Evolutionary conservation across 768 basidiomycete species (phyloP), one percentile per base, ranked within the genome.

Genomic region (Trametes sanguinea): DNA sequence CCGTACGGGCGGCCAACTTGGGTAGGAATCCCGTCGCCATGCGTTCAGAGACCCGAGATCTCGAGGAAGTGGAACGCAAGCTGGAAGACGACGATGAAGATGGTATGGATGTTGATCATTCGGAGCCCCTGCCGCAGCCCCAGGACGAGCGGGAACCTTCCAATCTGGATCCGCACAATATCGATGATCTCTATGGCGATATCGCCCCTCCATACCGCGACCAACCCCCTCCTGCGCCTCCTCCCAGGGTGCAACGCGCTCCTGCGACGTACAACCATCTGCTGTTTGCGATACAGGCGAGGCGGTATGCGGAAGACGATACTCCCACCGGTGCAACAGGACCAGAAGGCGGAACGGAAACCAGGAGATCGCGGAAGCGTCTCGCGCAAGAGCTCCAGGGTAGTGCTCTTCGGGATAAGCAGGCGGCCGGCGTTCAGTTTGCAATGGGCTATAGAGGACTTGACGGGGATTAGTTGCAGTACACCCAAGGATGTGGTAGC

Each of bases 151-250:
- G n/a, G 7, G 14, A 8, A 43, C 7, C 42, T 8, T 37, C 40
- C 2, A 17, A 14, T 9, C 16, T 22, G 4, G 62, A 63, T 43
- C 56, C 56, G 2, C 56, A 63, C 51, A 58, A 63, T 29, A 63
- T 63, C 51, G 62, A 63, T 32, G 62, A 63, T 32, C 56, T 63
- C 30, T 63, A 63, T 40, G 62, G 62, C 29, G 57, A 58, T 14
- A 27, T 63, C 39, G 62, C 62, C 6, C 62, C 46, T 4, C 37
- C 29, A 6, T 58, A 48, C 40, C 45, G 37, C 1, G 29, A 17
- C 16, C 27, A 7, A 6, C 62, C 29, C 5, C 27, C 45, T 6
- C 44, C 40, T 46, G 13, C 54, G 9, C 43, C 4, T 3, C 30
- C 40, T 14, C n/a, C 39, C 27, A 44, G 42, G 16, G 30, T 5